Evolutionary conservation across 1,284 basidiomycete genomes (phyloP).

Genomic region (Athelia psychrophila): DNA sequence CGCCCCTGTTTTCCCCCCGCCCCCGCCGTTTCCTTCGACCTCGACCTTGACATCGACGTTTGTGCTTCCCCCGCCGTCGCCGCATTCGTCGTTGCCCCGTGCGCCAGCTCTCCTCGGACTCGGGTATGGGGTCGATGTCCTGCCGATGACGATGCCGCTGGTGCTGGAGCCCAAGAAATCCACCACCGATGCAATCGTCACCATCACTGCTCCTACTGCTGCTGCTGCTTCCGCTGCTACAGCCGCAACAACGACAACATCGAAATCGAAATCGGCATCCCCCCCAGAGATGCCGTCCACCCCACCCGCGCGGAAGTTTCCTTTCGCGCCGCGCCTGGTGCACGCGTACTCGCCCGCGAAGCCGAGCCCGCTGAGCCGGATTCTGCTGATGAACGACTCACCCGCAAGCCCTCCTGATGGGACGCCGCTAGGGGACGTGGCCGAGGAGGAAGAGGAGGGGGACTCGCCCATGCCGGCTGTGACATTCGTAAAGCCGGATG

Average conservation of each 20-base stretch:
- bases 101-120: conserved; percentile 32
- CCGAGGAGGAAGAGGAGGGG: conserved; percentile 33
- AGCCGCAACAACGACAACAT: conserved; percentile 8
- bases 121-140: conserved; percentile 13
- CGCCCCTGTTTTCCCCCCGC: conserved; percentile 10
- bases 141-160: conserved; percentile 11
- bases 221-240: conserved; percentile 11
- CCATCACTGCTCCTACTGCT: conserved; percentile 13
- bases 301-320: conserved; percentile 35
- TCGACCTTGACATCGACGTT: conserved; percentile 57
- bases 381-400: conserved; percentile 65
- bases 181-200: conserved; percentile 10
- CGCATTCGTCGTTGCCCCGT: conserved; percentile 52
- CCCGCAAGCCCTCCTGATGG: conserved; percentile 40
- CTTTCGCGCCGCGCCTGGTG: conserved; percentile 60
- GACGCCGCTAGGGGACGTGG: conserved; percentile 23
- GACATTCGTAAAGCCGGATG: conserved; percentile 10
- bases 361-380: conserved; percentile 73
- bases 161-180: neutral
- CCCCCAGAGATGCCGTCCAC: conserved; percentile 22
- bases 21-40: conserved; percentile 20
- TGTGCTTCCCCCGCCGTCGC: conserved; percentile 70
- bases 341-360: conserved; percentile 77
- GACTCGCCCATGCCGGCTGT: conserved; percentile 14
- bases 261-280: conserved; percentile 18